Evolutionary conservation across 371 early-diverging fungal genomes (phyloP).

Genomic region (Capniomyces stellatus): DNA sequence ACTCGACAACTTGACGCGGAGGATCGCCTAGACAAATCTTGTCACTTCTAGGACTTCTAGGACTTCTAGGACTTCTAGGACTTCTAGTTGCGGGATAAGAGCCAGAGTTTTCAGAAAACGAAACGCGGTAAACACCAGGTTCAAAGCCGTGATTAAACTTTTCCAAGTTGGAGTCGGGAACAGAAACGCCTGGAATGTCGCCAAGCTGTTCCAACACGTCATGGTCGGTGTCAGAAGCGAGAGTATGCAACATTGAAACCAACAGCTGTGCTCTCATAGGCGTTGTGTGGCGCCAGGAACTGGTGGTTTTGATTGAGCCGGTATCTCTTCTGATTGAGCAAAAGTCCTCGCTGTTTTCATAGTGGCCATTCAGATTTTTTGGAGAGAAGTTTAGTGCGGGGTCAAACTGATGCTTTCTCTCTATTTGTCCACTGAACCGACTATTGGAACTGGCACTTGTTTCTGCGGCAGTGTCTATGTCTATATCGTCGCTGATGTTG

Average conservation of each 20-base stretch:
- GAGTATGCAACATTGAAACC: conserved; percentile 20
- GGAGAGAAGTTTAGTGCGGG: not conserved
- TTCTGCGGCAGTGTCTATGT: no score
- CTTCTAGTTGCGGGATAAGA: no score
- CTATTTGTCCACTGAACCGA: not conserved
- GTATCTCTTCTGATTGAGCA: conserved; percentile 10
- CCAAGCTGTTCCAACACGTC: conserved; percentile 18
- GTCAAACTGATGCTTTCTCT: not conserved
- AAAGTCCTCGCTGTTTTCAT: not conserved
- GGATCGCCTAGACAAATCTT: no score
- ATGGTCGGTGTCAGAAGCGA: conserved; percentile 13
- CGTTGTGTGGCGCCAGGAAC: conserved; percentile 14
- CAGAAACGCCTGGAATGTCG: conserved; percentile 12
- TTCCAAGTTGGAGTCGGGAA: no score
- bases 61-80: no score
- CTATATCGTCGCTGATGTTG: no score
- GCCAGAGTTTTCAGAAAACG: no score
- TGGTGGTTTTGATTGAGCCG: conserved; percentile 7
- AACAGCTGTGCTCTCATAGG: conserved; percentile 22
- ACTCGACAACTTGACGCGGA: no score
- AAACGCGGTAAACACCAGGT: no score
- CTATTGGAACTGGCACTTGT: not conserved
- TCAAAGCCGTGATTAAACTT: no score
- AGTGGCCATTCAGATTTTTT: not conserved
- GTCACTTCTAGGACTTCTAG: no score